phyloP scores from a whole-genome alignment of 305 asterid genomes.

The Fraxinus floribunda region DNA sequence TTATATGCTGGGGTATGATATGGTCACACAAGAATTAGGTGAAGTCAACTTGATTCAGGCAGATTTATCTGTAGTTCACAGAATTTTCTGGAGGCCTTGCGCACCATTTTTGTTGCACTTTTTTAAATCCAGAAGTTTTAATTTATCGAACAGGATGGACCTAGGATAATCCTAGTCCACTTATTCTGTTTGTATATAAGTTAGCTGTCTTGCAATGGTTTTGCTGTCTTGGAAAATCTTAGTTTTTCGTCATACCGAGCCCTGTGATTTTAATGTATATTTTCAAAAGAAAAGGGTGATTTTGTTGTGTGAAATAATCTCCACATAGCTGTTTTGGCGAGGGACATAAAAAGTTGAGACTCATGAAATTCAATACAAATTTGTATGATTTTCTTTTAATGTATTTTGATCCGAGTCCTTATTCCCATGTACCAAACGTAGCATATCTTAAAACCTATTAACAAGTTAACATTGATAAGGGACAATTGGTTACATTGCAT shows the following conservation, averaged over 20 bases:
- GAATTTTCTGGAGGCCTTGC: not conserved
- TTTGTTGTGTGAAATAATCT: conserved; percentile 4
- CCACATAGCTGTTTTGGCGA: conserved; percentile 1
- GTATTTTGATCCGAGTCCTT: not conserved
- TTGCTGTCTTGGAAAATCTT: conserved; percentile 6
- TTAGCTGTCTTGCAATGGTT: conserved; percentile 9
- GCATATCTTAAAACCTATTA: not conserved
- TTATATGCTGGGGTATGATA: conserved; percentile 11
- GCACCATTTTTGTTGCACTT: not conserved
- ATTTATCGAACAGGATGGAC: not conserved
- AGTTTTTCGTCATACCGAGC: not conserved
- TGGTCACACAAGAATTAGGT: conserved; percentile 10
- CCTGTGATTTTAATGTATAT: not conserved
- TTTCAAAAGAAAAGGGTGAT: not conserved
- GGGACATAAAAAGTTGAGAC: not conserved
- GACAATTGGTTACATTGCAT: not conserved
- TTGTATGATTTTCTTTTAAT: not conserved
- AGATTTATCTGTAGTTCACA: not conserved
- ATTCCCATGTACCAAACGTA: not conserved
- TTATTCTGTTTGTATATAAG: not conserved
- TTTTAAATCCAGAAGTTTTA: not conserved
- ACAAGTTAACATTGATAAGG: not conserved
- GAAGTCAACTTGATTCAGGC: not conserved
- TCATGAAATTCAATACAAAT: not conserved
- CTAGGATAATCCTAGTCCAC: not conserved